Conservation (phyloP, 1,284 basidiomycete genomes). For the Rhodotorula mucilaginosa region DNA sequence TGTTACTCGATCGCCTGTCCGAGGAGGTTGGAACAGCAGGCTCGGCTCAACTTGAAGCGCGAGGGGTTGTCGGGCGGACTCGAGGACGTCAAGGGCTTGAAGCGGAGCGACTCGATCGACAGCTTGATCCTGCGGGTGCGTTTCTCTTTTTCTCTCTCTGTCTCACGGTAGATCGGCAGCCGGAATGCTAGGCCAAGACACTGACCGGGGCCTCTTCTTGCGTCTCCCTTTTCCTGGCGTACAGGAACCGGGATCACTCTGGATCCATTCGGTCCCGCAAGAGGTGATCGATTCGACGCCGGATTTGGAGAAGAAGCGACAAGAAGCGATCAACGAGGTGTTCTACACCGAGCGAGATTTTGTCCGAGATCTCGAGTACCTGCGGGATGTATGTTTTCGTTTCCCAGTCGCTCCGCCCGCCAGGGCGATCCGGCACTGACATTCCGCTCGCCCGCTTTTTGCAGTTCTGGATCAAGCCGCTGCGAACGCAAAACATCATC, state of each 20-base stretch:
- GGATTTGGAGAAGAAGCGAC: slow-evolving; percentile 89
- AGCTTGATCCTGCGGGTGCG: slow-evolving; percentile 71
- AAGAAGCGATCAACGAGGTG: slow-evolving; percentile 98
- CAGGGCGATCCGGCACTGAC: background rate
- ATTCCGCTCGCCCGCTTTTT: background rate
- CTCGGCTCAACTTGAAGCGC: slow-evolving; percentile 81
- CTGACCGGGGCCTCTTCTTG: background rate
- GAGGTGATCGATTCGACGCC: slow-evolving; percentile 90
- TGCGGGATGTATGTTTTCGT: slow-evolving; percentile 74
- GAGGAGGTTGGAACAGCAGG: slow-evolving; percentile 87
- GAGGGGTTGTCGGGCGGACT: slow-evolving; percentile 53
- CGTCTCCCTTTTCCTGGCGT: background rate
- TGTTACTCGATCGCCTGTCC: slow-evolving; percentile 99
- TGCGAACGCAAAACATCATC: slow-evolving; percentile 71
- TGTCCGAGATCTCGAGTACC: slow-evolving; percentile 95
- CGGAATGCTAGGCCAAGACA: background rate
- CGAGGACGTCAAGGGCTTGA: slow-evolving; percentile 58
- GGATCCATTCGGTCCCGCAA: slow-evolving; percentile 94
- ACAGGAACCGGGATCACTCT: slow-evolving; percentile 85
- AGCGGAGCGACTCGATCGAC: slow-evolving; percentile 69
- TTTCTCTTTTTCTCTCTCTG: slow-evolving; percentile 27
- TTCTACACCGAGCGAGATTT: slow-evolving; percentile 98
- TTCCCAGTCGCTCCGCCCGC: too few relatives aligned
- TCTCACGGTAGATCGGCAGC: background rate
- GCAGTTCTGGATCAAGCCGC: slow-evolving; percentile 85